These are phyloP conservation scores for Arabidopsis hybrid DNA, from an alignment of 441 rosid species.

Conservation along the genomic window DNA sequence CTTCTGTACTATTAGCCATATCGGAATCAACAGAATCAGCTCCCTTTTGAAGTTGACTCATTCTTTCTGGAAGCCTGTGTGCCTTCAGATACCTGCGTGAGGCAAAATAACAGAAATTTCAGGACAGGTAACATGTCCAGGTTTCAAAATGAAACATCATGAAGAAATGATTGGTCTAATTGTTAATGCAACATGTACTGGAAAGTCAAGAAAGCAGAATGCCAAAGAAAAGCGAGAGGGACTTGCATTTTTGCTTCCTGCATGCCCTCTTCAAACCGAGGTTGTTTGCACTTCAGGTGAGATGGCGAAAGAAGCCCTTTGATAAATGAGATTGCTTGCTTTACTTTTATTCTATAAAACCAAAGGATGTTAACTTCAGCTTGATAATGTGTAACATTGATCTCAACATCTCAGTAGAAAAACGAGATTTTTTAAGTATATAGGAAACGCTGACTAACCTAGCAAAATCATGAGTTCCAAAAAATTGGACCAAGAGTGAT, in stretches of 20 bases:
- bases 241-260: constrained; percentile 93
- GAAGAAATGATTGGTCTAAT: constrained; percentile 5
- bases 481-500: constrained; percentile 87
- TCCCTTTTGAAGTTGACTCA: constrained; percentile 70
- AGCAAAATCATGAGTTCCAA: constrained; percentile 99
- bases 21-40: constrained; percentile 48
- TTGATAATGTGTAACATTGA: constrained; percentile 11
- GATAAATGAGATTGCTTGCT: constrained; percentile 87
- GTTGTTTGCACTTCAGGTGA: constrained; percentile 93
- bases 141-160: constrained; percentile 1
- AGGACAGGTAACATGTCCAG: constrained; percentile 19
- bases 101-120: constrained; percentile 35
- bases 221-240: constrained; percentile 25
- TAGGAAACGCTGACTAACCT: constrained; percentile 60
- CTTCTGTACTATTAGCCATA: constrained; percentile 60
- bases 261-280: constrained; percentile 73
- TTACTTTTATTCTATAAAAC: constrained; percentile 75
- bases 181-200: constrained; percentile 2
- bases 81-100: constrained; percentile 80
- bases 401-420: constrained; percentile 24
- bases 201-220: constrained; percentile 22
- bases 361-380: constrained; percentile 44
- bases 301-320: constrained; percentile 87
- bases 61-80: constrained; percentile 88
- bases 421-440: constrained; percentile 17